phyloP scores from a whole-genome alignment of 306 rosid genomes.

The Fragaria vesca region DNA sequence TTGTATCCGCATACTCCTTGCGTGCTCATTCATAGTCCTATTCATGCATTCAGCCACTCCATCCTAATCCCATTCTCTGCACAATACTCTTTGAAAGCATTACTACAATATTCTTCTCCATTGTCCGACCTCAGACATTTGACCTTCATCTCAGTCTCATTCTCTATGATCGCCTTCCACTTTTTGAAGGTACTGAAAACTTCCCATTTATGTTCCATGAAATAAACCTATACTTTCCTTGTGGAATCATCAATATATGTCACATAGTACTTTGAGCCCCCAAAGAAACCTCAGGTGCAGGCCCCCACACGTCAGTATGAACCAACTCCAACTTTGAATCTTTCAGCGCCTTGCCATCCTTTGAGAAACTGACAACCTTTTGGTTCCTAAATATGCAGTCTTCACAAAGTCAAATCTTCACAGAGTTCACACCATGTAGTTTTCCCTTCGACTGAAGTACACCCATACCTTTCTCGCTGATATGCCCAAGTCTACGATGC shows the following conservation, averaged over 20 bases:
- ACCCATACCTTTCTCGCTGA: background rate
- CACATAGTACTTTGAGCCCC: background rate
- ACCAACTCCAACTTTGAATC: background rate
- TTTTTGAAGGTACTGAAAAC: background rate
- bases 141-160: background rate
- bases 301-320: background rate
- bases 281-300: background rate
- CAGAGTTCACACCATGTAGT: background rate
- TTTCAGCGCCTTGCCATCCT: background rate
- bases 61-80: background rate
- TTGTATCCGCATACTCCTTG: background rate
- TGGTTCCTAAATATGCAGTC: background rate
- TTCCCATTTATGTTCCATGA: background rate
- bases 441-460: background rate
- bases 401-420: background rate
- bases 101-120: background rate
- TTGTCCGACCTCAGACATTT: background rate
- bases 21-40: background rate
- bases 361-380: background rate
- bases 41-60: conserved; percentile 11
- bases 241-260: background rate
- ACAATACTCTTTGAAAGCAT: background rate
- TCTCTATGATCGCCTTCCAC: conserved; percentile 6
- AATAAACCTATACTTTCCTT: background rate
- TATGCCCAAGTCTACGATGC: background rate